phyloP scores from a whole-genome alignment of 805 yeast species.

The Saturnispora kantuleensis region DNA sequence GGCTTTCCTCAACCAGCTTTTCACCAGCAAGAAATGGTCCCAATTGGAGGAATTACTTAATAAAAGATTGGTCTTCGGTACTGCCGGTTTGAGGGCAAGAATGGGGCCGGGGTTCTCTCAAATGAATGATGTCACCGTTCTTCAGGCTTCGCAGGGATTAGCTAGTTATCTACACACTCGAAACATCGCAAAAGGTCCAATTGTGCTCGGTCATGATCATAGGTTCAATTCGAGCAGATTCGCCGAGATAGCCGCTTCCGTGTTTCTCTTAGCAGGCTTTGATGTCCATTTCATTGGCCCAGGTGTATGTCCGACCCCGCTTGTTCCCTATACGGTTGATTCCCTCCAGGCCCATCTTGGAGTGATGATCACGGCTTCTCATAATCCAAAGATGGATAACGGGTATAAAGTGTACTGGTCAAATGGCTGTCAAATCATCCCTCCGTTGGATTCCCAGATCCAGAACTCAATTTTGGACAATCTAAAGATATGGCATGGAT shows the following conservation, averaged over 20 bases:
- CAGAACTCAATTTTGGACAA: constrained; percentile 54
- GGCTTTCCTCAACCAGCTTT: constrained; percentile 10
- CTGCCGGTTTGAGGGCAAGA: constrained; percentile 80
- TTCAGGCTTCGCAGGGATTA: constrained; percentile 85
- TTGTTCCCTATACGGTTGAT: constrained; percentile 84
- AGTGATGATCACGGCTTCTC: constrained; percentile 89
- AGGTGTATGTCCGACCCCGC: constrained; percentile 57
- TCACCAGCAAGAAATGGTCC: constrained; percentile 30
- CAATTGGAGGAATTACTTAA: constrained; percentile 40
- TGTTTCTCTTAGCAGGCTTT: constrained; percentile 59
- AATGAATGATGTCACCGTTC: constrained; percentile 81
- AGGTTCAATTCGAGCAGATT: constrained; percentile 69
- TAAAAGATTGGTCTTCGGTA: constrained; percentile 72
- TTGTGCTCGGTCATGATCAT: constrained; percentile 90
- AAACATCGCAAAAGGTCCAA: constrained; percentile 28
- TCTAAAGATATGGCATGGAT: constrained; percentile 50
- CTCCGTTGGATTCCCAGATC: constrained; percentile 77
- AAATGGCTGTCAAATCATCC: constrained; percentile 92
- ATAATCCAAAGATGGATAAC: constrained; percentile 76
- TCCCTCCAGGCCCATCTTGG: constrained; percentile 59
- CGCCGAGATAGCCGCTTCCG: constrained; percentile 71
- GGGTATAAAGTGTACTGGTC: constrained; percentile 92
- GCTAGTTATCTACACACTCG: constrained; percentile 36
- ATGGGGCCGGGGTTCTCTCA: constrained; percentile 89
- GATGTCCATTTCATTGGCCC: constrained; percentile 54